Evolutionary conservation across 306 rosid species (phyloP), one percentile per base, ranked within the genome.

Genomic region (Vicia sativa): DNA sequence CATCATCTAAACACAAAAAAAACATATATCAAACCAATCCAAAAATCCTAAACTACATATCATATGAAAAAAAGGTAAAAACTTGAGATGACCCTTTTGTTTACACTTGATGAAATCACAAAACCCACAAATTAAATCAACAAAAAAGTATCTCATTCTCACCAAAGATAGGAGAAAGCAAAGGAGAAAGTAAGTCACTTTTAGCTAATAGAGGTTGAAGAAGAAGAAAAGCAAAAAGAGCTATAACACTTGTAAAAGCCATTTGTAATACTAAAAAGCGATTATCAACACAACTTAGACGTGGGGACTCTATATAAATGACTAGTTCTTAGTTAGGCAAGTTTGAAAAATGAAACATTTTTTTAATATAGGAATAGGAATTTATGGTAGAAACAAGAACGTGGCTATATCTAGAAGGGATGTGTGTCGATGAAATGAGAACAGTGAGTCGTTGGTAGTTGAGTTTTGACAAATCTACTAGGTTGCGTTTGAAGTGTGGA

Each of bases 101-200:
- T 65, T 11, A 46, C 18, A 4, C 11, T 6, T 25, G 3, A 26
- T 6, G 9, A 66, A 62, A 62, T 29, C 43, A 28, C 42, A 69
- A 72, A 4, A 41, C 76, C 74, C 19, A 9, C 0, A 25, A 43
- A 49, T 25, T 9, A 15, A 65, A 75, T 10, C 3, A 45, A 28
- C 11, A 71, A 59, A 52, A 34, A 0, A 66, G 1, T 2, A 31
- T 15, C 35, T 62, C 34, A 89, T 96, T 15, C 35, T 62, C 34
- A 89, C 98, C 96, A 29, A 74, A 60, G 68, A 87, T 34, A 18
- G 96, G 96, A 7, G 96, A 71, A 57, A 86, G 70, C 43, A 84
- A 55, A 43, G 95, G 92, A 55, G 95, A 34, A 35, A 89, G 78
- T 18, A 84, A 16, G 50, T 79, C 77, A 62, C 52, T 70, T 14